These are phyloP conservation scores for Glutinoglossum americanum DNA, from an alignment of 495 filamentous ascomycete species.

Conservation along the genomic window DNA sequence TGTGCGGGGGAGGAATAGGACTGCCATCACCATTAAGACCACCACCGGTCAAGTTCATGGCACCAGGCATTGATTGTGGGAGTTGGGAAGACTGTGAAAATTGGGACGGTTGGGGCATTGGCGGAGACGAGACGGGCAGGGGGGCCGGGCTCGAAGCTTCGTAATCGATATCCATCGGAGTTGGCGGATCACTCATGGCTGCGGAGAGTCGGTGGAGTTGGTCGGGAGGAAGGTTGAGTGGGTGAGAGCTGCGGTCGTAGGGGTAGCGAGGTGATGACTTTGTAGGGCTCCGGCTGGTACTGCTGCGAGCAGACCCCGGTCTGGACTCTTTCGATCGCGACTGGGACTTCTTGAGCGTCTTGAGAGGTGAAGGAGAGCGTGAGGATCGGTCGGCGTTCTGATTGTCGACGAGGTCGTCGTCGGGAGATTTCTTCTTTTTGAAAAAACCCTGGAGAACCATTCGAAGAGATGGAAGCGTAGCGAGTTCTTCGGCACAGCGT, in stretches of 20 bases:
- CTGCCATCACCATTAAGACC: slow-evolving; percentile 33
- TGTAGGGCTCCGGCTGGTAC: background rate
- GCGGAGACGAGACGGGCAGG: slow-evolving; percentile 21
- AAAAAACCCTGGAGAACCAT: background rate
- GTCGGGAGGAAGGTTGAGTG: slow-evolving; percentile 71
- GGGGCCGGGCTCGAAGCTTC: slow-evolving; percentile 30
- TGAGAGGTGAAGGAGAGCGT: background rate
- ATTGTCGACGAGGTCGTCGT: background rate
- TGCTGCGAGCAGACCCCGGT: slow-evolving; percentile 1
- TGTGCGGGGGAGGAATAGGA: slow-evolving; percentile 66
- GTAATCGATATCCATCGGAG: slow-evolving; percentile 62
- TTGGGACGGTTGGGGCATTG: slow-evolving; percentile 10
- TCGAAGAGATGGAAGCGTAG: background rate
- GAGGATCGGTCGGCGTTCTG: background rate
- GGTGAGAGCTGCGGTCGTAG: slow-evolving; percentile 47
- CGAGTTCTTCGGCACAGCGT: background rate
- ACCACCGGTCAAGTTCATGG: slow-evolving; percentile 24
- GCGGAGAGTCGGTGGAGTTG: slow-evolving; percentile 49
- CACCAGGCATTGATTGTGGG: slow-evolving; percentile 8
- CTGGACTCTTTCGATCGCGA: background rate
- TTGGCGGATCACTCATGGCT: slow-evolving; percentile 35
- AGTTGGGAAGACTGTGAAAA: slow-evolving; percentile 10
- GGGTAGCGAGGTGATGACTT: background rate
- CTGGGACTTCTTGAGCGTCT: background rate
- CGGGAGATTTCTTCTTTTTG: background rate